phyloP scores from a whole-genome alignment of 305 asterid species.

The Euphrasia arctica region DNA sequence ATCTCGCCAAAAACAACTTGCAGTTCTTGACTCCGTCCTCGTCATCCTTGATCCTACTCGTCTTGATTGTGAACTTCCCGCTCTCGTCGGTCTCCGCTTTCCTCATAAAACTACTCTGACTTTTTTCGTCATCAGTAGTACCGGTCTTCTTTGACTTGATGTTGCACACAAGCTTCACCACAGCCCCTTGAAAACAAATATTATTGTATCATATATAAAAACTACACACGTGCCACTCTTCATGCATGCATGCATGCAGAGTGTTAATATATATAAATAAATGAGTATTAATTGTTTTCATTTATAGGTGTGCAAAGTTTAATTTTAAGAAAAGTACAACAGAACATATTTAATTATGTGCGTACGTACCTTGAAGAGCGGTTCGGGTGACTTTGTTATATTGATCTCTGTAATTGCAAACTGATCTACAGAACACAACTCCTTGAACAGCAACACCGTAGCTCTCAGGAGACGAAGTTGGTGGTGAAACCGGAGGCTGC shows the following conservation, averaged over 20 bases:
- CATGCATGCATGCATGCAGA: too few species aligned
- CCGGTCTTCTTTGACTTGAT: slow-evolving; percentile 30
- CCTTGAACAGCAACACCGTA: slow-evolving; percentile 46
- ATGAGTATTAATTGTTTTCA: too few species aligned
- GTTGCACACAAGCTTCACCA: slow-evolving; percentile 54
- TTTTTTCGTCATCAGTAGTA: too few species aligned
- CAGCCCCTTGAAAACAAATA: slow-evolving; percentile 37
- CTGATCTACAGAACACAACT: slow-evolving; percentile 51
- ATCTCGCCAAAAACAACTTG: slow-evolving; percentile 31
- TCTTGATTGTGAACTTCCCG: slow-evolving; percentile 35
- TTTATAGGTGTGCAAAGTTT: too few species aligned
- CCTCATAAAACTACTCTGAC: slow-evolving; percentile 6
- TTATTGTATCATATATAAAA: not conserved
- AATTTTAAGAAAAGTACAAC: too few species aligned
- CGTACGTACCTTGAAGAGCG: too few species aligned
- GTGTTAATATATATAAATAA: too few species aligned
- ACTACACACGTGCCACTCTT: not conserved
- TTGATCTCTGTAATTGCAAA: slow-evolving; percentile 39
- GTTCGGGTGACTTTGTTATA: too few species aligned
- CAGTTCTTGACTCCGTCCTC: slow-evolving; percentile 25
- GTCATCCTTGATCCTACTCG: slow-evolving; percentile 22
- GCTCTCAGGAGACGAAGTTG: slow-evolving; percentile 3
- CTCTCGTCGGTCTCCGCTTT: slow-evolving; percentile 32
- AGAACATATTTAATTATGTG: too few species aligned
- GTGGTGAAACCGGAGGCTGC: not conserved